Percentiles rank a stretch among this genome's conserved stretches.
Conservation (phyloP, 2,329 filamentous ascomycete genomes). For the Raffaelea albimanens region DNA sequence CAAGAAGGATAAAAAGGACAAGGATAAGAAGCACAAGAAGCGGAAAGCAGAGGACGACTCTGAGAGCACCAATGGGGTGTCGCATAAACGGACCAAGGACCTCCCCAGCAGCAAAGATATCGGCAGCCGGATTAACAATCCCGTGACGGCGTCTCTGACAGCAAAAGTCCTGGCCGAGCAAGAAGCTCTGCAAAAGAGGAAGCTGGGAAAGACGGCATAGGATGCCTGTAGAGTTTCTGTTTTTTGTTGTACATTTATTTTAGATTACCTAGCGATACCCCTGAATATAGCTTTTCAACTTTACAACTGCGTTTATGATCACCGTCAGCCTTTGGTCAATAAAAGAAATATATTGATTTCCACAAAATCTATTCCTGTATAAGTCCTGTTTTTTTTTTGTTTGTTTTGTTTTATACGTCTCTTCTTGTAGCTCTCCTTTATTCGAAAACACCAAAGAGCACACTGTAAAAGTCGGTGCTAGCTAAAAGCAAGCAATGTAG, state of each 20-base stretch:
- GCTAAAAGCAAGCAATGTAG: too few species aligned
- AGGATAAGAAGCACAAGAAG: slow-evolving; percentile 52
- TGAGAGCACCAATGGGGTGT: slow-evolving; percentile 20
- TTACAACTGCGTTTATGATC: too few species aligned
- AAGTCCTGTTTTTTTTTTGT: too few species aligned
- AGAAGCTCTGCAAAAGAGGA: slow-evolving; percentile 67
- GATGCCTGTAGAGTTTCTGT: neutral
- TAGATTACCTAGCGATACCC: neutral
- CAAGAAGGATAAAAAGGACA: slow-evolving; percentile 71
- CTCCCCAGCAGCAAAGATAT: slow-evolving; percentile 15
- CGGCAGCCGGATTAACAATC: slow-evolving; percentile 70
- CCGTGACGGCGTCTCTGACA: slow-evolving; percentile 75
- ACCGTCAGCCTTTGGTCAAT: too few species aligned
- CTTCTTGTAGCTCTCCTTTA: neutral
- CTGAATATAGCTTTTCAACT: too few species aligned
- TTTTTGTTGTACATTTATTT: neutral
- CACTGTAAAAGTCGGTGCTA: too few species aligned
- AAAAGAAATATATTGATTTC: too few species aligned
- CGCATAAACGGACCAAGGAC: slow-evolving; percentile 13
- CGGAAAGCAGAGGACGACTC: slow-evolving; percentile 19
- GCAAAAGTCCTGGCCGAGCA: slow-evolving; percentile 82
- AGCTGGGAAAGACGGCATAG: slow-evolving; percentile 38
- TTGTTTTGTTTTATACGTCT: neutral
- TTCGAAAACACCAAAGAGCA: too few species aligned
- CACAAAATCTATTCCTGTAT: too few species aligned